These are phyloP conservation scores for Sporothrix protearum DNA, from an alignment of 2,329 filamentous ascomycete genomes.

Conservation along the genomic window DNA sequence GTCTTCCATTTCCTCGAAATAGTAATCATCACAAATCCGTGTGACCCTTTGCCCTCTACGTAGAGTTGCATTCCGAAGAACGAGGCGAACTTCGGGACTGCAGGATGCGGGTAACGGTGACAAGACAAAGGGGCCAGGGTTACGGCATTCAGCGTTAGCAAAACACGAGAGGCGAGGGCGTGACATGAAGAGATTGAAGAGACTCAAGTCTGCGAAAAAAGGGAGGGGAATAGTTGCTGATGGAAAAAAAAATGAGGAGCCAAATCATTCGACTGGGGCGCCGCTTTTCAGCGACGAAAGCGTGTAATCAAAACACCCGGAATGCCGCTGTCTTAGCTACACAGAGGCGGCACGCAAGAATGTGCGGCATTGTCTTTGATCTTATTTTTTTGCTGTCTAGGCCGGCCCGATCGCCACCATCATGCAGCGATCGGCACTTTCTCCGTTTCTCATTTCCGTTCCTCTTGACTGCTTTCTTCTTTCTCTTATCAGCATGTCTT, in stretches of 20 bases:
- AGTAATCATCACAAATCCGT: background rate
- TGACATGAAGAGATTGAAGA: background rate
- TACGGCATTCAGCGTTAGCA: background rate
- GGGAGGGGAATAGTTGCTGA: too few species aligned
- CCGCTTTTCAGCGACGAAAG: background rate
- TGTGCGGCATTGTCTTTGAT: background rate
- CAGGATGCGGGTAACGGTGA: background rate
- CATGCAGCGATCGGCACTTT: background rate
- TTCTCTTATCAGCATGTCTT: background rate
- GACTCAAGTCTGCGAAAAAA: background rate
- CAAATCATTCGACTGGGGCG: background rate
- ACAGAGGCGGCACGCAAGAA: too few species aligned
- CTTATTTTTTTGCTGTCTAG: background rate
- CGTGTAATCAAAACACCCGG: background rate
- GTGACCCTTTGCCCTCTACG: background rate
- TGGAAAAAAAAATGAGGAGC: background rate
- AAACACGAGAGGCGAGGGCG: background rate
- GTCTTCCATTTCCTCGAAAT: background rate
- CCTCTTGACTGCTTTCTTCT: background rate
- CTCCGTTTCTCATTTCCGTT: background rate
- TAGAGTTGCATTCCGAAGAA: background rate
- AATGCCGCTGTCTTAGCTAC: background rate
- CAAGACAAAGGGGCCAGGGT: background rate
- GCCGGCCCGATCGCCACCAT: background rate
- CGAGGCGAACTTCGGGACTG: too few species aligned